These are phyloP conservation scores for Capsella bursapastoris DNA, from an alignment of 345 rosid species.

Conservation along the genomic window DNA sequence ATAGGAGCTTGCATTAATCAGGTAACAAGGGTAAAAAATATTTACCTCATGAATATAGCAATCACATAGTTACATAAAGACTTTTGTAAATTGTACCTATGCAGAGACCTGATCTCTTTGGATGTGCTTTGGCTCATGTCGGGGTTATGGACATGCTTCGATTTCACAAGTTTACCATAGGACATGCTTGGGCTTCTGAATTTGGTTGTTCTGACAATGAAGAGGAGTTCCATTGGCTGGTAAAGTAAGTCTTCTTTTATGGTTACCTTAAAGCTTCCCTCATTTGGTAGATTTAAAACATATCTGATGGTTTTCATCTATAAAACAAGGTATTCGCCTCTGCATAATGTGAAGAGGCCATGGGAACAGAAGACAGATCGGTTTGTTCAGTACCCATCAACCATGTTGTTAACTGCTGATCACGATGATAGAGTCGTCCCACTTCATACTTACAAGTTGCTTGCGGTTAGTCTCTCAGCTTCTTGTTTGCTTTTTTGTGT, in stretches of 20 bases:
- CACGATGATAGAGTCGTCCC: constrained; percentile 97
- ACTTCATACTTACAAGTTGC: constrained; percentile 76
- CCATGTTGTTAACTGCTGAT: constrained; percentile 95
- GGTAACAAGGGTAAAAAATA: constrained; percentile 47
- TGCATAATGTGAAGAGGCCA: constrained; percentile 93
- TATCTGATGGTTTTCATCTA: constrained; percentile 18
- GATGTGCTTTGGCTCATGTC: constrained; percentile 97
- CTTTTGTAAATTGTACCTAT: neutral
- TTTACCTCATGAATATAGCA: neutral
- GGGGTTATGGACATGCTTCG: constrained; percentile 99
- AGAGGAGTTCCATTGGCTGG: constrained; percentile 90
- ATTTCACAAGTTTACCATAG: constrained; percentile 94
- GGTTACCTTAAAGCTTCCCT: constrained; percentile 2
- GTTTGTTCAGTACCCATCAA: constrained; percentile 75
- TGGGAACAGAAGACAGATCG: constrained; percentile 65
- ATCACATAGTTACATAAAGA: constrained; percentile 9
- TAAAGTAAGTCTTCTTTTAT: constrained; percentile 60
- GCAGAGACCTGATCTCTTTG: constrained; percentile 98
- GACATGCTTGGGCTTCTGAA: constrained; percentile 97
- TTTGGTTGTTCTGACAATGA: constrained; percentile 86
- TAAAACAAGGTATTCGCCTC: constrained; percentile 76
- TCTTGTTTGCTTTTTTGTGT: constrained; percentile 27
- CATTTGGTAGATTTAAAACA: neutral
- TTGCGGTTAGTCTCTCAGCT: constrained; percentile 66
- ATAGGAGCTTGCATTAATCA: constrained; percentile 95